Evolutionary conservation across 768 basidiomycete species (phyloP).

Genomic region (Amanita exitialis): DNA sequence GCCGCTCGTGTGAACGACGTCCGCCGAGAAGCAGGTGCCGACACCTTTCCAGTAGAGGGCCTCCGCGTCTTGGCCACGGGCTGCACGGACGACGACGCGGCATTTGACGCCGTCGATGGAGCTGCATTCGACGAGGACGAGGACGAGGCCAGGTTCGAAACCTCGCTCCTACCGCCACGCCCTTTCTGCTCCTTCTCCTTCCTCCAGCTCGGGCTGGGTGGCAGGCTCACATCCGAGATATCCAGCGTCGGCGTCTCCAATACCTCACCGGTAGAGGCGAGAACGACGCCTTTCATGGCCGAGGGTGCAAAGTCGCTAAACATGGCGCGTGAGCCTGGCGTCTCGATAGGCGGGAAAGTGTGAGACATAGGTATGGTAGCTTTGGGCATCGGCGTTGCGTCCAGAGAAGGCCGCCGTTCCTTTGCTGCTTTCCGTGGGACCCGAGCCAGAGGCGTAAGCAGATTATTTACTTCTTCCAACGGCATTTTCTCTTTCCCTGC

Average conservation of each 20-base stretch:
- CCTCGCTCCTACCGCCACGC: constrained; percentile 11
- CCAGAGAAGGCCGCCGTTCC: background rate
- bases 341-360: constrained; percentile 30
- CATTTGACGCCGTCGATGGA: background rate
- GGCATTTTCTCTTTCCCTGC: constrained; percentile 47
- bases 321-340: constrained; percentile 37
- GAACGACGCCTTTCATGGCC: constrained; percentile 70
- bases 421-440: constrained; percentile 15
- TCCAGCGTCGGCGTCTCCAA: constrained; percentile 46
- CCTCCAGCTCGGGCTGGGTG: constrained; percentile 37
- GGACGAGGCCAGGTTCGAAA: constrained; percentile 9
- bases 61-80: constrained; percentile 43
- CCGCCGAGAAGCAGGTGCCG: background rate
- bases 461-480: constrained; percentile 69
- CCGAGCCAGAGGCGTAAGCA: constrained; percentile 40
- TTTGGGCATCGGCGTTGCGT: constrained; percentile 16
- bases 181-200: constrained; percentile 27
- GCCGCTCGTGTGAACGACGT: constrained; percentile 2
- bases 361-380: constrained; percentile 8
- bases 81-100: constrained; percentile 8
- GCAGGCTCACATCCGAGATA: constrained; percentile 23
- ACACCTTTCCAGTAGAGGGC: constrained; percentile 38
- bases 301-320: constrained; percentile 29
- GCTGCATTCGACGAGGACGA: background rate
- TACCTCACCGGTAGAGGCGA: constrained; percentile 69